These are phyloP conservation scores for Colletotrichum sublineola DNA, from an alignment of 2,329 filamentous ascomycete species.

Conservation along the genomic window DNA sequence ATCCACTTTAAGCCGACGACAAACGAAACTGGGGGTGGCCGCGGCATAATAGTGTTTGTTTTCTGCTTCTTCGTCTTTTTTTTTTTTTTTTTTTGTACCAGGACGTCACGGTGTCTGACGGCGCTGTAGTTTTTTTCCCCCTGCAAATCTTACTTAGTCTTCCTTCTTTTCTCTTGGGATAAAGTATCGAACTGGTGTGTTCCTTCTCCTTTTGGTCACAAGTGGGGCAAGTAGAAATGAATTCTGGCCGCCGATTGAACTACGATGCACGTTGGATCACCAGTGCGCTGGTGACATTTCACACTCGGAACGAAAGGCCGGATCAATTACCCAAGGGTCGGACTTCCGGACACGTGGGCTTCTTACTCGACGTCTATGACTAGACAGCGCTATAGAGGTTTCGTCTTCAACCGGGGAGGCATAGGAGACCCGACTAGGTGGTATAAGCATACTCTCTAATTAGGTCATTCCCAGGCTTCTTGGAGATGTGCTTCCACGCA, in stretches of 20 bases:
- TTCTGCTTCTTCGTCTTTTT: neutral
- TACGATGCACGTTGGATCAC: constrained; percentile 10
- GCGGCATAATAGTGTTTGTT: neutral
- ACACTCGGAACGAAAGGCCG: constrained; percentile 26
- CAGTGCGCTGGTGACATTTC: constrained; percentile 8
- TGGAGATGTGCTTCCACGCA: constrained; percentile 2
- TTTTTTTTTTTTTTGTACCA: neutral
- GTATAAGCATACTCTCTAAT: neutral
- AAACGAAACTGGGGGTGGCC: constrained; percentile 39
- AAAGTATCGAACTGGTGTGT: neutral
- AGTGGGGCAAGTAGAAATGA: constrained; percentile 4
- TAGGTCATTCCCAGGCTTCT: constrained; percentile 16
- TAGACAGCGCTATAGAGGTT: neutral
- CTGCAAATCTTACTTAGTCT: neutral
- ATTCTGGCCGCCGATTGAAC: neutral
- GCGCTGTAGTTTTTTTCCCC: neutral
- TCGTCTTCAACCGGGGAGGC: constrained; percentile 14
- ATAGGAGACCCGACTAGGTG: constrained; percentile 20
- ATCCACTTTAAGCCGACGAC: constrained; percentile 43
- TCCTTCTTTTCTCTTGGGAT: neutral
- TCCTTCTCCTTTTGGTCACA: neutral
- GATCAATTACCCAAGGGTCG: constrained; percentile 33
- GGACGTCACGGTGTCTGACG: constrained; percentile 4
- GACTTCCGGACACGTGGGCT: constrained; percentile 27
- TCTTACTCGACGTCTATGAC: neutral